These are phyloP conservation scores for Blumeriella jaapii DNA, from an alignment of 2,329 filamentous ascomycete species.

Conservation along the genomic window DNA sequence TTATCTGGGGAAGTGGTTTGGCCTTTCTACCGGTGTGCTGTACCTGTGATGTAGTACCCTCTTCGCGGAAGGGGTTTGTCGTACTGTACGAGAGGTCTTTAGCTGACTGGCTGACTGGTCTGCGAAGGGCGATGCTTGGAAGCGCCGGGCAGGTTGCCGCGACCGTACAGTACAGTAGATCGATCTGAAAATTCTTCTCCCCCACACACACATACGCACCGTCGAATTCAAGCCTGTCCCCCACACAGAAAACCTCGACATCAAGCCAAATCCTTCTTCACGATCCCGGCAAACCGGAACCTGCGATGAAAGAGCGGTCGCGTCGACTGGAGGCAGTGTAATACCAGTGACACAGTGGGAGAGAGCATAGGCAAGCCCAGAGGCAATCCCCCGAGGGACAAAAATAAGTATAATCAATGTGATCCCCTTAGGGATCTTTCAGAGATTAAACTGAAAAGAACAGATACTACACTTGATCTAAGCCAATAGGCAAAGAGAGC, in stretches of 20 bases:
- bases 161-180: too few species aligned
- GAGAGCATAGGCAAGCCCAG: constrained; percentile 61
- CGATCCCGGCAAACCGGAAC: constrained; percentile 38
- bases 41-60: too few species aligned
- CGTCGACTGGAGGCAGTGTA: constrained; percentile 64
- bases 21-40: too few species aligned
- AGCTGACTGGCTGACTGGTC: too few species aligned
- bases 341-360: constrained; percentile 63
- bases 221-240: too few species aligned
- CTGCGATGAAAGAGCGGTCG: constrained; percentile 51
- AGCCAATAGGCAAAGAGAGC: constrained; percentile 48
- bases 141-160: too few species aligned
- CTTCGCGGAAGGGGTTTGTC: too few species aligned
- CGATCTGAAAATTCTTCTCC: too few species aligned
- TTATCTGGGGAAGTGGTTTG: too few species aligned
- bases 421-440: constrained; percentile 63
- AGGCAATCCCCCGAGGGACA: constrained; percentile 41
- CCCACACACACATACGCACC: too few species aligned
- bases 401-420: constrained; percentile 80
- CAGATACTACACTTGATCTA: constrained; percentile 69
- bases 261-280: constrained; percentile 39
- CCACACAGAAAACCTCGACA: background rate
- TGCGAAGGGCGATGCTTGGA: too few species aligned
- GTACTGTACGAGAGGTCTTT: too few species aligned
- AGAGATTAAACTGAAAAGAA: constrained; percentile 98